Evolutionary conservation across 2,329 filamentous ascomycete genomes (phyloP).

Genomic region (Diaporthe australafricana): DNA sequence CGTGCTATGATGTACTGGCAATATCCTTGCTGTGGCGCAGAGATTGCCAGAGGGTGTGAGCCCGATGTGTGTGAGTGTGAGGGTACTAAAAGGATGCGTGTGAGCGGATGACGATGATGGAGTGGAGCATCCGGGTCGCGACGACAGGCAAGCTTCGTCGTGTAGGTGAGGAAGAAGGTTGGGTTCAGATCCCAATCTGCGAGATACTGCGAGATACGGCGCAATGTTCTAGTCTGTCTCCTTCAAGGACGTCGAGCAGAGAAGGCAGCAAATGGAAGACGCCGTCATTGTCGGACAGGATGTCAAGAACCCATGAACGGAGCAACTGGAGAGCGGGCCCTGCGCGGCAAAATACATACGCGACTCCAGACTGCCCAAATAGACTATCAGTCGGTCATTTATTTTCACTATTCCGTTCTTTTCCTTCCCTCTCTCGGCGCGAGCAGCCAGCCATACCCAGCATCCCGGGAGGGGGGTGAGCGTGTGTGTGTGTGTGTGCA

Average conservation of each 20-base stretch:
- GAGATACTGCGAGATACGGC: constrained; percentile 15
- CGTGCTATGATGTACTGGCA: constrained; percentile 24
- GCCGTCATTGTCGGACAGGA: background rate
- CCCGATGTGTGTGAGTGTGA: constrained; percentile 24
- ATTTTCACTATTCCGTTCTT: background rate
- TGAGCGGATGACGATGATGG: constrained; percentile 36
- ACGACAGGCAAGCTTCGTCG: constrained; percentile 29
- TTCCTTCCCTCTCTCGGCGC: background rate
- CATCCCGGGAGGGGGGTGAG: constrained; percentile 19
- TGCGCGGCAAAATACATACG: background rate
- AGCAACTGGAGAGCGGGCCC: background rate
- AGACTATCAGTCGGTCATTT: background rate
- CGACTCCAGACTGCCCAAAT: background rate
- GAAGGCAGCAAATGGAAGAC: constrained; percentile 3
- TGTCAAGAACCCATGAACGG: background rate
- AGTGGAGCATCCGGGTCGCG: constrained; percentile 36
- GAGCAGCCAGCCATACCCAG: constrained; percentile 19
- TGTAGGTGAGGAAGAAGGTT: constrained; percentile 23
- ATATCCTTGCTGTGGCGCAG: constrained; percentile 32
- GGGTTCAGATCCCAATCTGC: constrained; percentile 15
- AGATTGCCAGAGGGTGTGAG: constrained; percentile 1
- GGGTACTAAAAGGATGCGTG: constrained; percentile 35
- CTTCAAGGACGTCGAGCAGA: background rate
- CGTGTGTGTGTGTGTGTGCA: background rate
- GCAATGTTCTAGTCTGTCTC: background rate